phyloP scores from a whole-genome alignment of 2,329 filamentous ascomycete species.

The Eutypa lata region DNA sequence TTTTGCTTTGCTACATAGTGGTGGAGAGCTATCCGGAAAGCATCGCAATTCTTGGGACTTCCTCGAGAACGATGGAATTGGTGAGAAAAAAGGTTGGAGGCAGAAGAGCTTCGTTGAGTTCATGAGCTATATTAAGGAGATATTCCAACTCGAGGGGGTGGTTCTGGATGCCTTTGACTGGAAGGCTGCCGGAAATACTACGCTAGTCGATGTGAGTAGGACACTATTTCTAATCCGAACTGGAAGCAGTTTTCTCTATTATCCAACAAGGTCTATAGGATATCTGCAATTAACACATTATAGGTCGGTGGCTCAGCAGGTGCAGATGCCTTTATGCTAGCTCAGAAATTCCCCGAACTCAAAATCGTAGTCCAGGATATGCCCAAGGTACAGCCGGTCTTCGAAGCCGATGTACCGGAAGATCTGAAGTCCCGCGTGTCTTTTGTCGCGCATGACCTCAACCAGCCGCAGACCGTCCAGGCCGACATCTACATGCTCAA shows the following conservation, averaged over 20 bases:
- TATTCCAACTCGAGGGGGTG: conserved; percentile 33
- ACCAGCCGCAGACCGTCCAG: conserved; percentile 33
- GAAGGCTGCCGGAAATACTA: conserved; percentile 31
- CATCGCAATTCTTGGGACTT: conserved; percentile 36
- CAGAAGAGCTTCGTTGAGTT: conserved; percentile 37
- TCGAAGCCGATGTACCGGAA: conserved; percentile 31
- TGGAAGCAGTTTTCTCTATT: background rate
- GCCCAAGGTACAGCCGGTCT: conserved; percentile 31
- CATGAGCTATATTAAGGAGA: conserved; percentile 38
- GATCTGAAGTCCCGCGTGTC: conserved; percentile 31
- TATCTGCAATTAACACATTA: conserved; percentile 3
- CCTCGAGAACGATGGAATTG: conserved; percentile 38
- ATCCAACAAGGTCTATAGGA: too few species aligned
- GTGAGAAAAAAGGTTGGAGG: conserved; percentile 34
- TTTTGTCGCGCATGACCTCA: conserved; percentile 37
- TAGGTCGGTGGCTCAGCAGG: conserved; percentile 42
- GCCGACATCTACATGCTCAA: conserved; percentile 53
- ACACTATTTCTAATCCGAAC: background rate
- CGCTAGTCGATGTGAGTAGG: conserved; percentile 38
- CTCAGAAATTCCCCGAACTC: conserved; percentile 38
- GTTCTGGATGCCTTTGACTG: conserved; percentile 34
- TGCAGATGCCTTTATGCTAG: conserved; percentile 38
- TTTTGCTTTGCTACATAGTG: conserved; percentile 33
- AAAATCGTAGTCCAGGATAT: conserved; percentile 44
- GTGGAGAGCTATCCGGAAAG: conserved; percentile 24